A percentile compares a stretch with the other conserved stretches of the same genome.
phyloP scores from a whole-genome alignment of 768 basidiomycete species.

The Baorangia bicolor region DNA sequence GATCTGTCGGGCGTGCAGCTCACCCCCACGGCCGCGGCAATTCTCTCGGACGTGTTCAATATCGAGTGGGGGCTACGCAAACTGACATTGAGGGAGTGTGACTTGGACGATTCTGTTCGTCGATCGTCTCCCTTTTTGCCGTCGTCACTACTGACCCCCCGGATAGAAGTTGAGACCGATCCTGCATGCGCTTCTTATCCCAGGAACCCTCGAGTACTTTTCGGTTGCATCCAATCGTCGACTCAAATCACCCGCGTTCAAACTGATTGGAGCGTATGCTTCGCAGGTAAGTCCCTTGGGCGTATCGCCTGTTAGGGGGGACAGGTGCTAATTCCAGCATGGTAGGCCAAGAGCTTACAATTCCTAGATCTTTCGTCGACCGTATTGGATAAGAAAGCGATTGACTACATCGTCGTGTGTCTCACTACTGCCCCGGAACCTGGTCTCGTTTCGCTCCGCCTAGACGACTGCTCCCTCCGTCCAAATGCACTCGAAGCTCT shows the following conservation, averaged over 20 bases:
- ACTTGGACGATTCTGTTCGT: conserved; percentile 76
- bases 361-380: conserved; percentile 93
- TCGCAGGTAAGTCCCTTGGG: conserved; percentile 50
- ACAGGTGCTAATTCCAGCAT: background rate
- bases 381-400: conserved; percentile 74
- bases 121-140: background rate
- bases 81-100: conserved; percentile 81
- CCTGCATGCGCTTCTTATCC: conserved; percentile 85
- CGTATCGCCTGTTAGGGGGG: background rate
- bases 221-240: conserved; percentile 86
- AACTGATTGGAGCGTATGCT: conserved; percentile 75
- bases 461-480: conserved; percentile 84
- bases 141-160: background rate
- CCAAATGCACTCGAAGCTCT: conserved; percentile 75
- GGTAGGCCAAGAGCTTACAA: conserved; percentile 69
- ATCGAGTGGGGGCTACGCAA: conserved; percentile 93
- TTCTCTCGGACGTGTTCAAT: conserved; percentile 86
- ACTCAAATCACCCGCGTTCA: conserved; percentile 74
- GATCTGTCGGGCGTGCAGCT: conserved; percentile 82
- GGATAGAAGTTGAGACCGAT: conserved; percentile 80
- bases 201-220: conserved; percentile 74
- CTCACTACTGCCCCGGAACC: conserved; percentile 41
- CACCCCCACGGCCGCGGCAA: conserved; percentile 63
- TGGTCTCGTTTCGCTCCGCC: conserved; percentile 71
- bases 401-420: conserved; percentile 78